These are phyloP conservation scores for Colletotrichum musae DNA, from an alignment of 2,329 filamentous ascomycete species.

Conservation along the genomic window DNA sequence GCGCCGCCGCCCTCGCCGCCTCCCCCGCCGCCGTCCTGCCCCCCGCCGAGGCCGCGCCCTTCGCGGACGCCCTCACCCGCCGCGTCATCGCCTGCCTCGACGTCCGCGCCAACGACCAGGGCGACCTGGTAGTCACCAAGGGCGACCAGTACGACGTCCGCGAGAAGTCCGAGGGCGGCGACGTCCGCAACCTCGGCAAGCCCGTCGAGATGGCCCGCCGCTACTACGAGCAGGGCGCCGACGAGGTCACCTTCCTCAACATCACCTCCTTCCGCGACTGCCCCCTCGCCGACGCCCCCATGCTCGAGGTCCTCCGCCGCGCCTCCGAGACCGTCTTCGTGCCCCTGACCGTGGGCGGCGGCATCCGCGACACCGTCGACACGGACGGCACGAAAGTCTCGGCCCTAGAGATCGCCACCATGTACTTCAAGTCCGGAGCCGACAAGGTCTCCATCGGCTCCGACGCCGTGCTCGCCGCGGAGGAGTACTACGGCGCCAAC, in stretches of 20 bases:
- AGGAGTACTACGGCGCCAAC: constrained; percentile 85
- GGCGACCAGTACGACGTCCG: constrained; percentile 99
- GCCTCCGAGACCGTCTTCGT: constrained; percentile 96
- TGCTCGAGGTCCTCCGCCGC: constrained; percentile 92
- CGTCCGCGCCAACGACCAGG: constrained; percentile 92
- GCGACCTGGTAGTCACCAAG: constrained; percentile 97
- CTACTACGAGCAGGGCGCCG: constrained; percentile 97
- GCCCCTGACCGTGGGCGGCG: constrained; percentile 93
- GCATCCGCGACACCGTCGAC: constrained; percentile 93
- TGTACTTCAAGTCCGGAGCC: constrained; percentile 97
- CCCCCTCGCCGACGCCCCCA: constrained; percentile 90
- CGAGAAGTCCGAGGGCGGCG: constrained; percentile 78
- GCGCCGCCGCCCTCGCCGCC: constrained; percentile 64
- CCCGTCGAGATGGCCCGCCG: constrained; percentile 93
- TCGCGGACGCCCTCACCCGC: constrained; percentile 83
- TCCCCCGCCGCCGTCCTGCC: constrained; percentile 34
- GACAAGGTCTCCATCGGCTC: constrained; percentile 98
- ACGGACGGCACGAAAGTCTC: constrained; percentile 88
- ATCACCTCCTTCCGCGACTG: constrained; percentile 98
- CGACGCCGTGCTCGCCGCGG: constrained; percentile 92
- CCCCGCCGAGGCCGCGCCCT: constrained; percentile 42
- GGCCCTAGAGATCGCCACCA: constrained; percentile 91
- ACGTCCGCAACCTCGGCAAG: constrained; percentile 94
- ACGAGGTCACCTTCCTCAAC: constrained; percentile 98
- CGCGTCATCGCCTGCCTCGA: constrained; percentile 97